phyloP scores from a whole-genome alignment of 2,329 filamentous ascomycete species.

The Immersiporthe knoxdaviesiana region DNA sequence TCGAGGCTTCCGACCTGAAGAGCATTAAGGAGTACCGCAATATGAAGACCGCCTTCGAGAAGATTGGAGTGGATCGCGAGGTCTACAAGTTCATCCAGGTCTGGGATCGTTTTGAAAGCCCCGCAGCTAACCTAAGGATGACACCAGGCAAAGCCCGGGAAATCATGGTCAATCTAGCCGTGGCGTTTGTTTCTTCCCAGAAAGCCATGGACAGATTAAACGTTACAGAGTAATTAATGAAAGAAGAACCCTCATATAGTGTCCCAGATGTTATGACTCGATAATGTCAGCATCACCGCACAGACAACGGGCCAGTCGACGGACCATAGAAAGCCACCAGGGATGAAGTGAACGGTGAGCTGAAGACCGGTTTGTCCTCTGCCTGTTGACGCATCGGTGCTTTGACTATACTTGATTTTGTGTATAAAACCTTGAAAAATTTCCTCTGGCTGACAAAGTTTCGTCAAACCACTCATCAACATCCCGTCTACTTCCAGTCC shows the following conservation, averaged over 20 bases:
- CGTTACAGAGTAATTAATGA: neutral
- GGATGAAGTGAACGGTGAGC: too few species aligned
- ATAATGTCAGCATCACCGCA: too few species aligned
- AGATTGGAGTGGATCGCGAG: neutral
- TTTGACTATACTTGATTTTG: too few species aligned
- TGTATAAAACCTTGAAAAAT: too few species aligned
- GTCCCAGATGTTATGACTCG: too few species aligned
- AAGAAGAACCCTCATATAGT: neutral
- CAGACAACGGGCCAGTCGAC: too few species aligned
- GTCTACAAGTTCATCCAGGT: conserved; percentile 2
- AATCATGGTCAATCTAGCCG: neutral
- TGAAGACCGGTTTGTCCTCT: too few species aligned
- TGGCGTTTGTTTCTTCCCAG: neutral
- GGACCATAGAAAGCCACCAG: too few species aligned
- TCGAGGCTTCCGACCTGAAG: neutral
- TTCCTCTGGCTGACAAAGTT: too few species aligned
- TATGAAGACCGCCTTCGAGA: neutral
- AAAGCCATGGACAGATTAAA: neutral
- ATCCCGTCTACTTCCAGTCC: too few species aligned
- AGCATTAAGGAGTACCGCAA: neutral
- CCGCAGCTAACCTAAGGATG: neutral
- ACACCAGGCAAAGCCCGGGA: neutral
- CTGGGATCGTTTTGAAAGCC: neutral
- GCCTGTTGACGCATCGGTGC: too few species aligned
- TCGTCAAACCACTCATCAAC: too few species aligned